Base-by-base conservation (phyloP, 2,329 filamentous ascomycete genomes). In the Colletotrichum spaethianum region DNA sequence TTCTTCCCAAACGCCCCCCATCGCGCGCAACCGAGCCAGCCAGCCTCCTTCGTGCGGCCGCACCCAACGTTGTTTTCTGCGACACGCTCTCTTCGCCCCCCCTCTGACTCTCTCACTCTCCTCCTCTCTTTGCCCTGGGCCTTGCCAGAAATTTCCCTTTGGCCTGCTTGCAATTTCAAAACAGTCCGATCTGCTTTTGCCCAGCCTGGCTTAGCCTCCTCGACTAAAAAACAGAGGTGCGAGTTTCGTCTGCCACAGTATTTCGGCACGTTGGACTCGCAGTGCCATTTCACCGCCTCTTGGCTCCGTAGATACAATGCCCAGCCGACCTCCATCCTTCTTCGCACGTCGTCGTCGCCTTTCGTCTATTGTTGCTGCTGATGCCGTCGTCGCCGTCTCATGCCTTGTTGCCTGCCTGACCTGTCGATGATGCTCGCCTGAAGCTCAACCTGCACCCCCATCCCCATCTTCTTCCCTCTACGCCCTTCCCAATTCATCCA, bases 311-410 rank as follows among this genome's bases (percentile, higher is more conserved):
- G 65, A 69, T 68, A 72, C 69, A 69, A 62, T 38, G 5, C 57
- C 20, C 59, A 40, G 28, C 42, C 38, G 28, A 40, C 59, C 69
- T 69, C 69, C 64, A 60, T 69, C 59, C 59, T 59, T 72, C 69
- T 72, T 72, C 69, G 69, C 69, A 72, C 69, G 69, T 72, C 69
- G 69, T 53, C 48, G 44, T 36, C 50, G n/a, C 16, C 46, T 16
- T 11, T 28, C 26, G n/a, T 20, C 23, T 28, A 2, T 28, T 18
- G 23, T 14, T 28, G 33, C 42, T 40, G 63, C 42, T 57, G n/a
- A n/a, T n/a, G 40, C 23, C 44, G 14, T 42, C 42, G 26, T 18
- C 44, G 12, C 33, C 42, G 31, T 48, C 44, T 33, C 44, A 50
- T 50, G 44, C 44, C 69, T 57, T 52, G 64, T 31, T 62, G 46